phyloP scores from a whole-genome alignment of 2,329 filamentous ascomycete genomes.

The Kalaharituber pfeilii region DNA sequence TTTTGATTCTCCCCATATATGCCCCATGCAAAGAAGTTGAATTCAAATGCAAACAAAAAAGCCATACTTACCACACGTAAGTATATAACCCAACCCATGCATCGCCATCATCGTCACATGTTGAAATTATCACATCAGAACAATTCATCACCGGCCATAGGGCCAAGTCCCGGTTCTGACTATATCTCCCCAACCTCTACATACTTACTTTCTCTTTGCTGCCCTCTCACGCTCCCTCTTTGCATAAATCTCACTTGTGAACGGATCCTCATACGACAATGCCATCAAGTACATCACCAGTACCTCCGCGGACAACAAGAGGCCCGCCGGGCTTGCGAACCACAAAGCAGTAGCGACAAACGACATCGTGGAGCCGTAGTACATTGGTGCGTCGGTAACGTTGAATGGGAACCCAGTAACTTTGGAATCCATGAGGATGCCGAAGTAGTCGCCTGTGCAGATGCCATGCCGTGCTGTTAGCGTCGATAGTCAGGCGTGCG shows the following conservation, averaged over 20 bases:
- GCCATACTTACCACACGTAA: no score
- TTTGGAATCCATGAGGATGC: constrained; percentile 88
- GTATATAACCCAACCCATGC: no score
- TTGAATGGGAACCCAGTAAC: constrained; percentile 95
- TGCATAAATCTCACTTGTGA: constrained; percentile 81
- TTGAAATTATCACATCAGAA: no score
- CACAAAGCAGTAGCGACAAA: constrained; percentile 77
- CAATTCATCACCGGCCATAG: no score
- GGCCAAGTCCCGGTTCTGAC: no score
- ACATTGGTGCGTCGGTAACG: constrained; percentile 82
- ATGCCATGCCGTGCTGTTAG: not conserved
- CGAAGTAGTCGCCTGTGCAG: constrained; percentile 60
- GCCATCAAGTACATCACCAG: constrained; percentile 20
- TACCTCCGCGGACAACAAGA: constrained; percentile 33
- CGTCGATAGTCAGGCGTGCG: not conserved
- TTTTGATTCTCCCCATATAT: no score
- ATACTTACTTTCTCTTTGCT: constrained; percentile 21
- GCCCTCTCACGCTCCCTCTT: constrained; percentile 52
- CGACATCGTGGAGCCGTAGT: constrained; percentile 80
- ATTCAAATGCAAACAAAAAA: not conserved
- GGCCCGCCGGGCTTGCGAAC: constrained; percentile 71
- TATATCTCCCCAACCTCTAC: no score
- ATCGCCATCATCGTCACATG: no score
- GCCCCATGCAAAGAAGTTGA: not conserved
- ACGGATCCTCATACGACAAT: constrained; percentile 37